Evolutionary conservation across 2,329 filamentous ascomycete species (phyloP), one percentile per base, ranked within the genome.

Genomic region (Atkinsonella hypoxylon): DNA sequence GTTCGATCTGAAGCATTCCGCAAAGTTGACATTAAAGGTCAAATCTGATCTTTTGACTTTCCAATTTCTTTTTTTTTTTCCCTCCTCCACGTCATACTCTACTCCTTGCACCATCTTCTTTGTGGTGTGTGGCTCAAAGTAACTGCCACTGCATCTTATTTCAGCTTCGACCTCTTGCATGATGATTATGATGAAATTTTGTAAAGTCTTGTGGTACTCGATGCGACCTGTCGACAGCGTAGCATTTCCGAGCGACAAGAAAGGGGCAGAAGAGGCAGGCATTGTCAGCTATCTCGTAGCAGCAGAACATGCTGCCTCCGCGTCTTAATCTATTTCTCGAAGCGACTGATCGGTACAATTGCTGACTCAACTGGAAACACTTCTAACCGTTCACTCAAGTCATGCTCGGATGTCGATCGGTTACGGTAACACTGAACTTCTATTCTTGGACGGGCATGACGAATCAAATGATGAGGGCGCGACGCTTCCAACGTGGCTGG

Each of bases 11-110:
- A 77, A 55, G 91, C 91, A 46, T 94, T 95, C 69, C 79, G 81
- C 63, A 84, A 83, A 64, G 85, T 97, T 74, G 90, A 97, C 71
- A 94, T 97, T 74, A 96, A 97, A 73, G 90, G 91, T 63, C 91
- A 97, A 71, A 95, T 96, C 64, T 93, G 73, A 84, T 59, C 49
- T 55, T 8, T 45, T 13, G 30, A 45, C 6, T 30, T 30, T 41
- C 18, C 22, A 17, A 26, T 26, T 30, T 43, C 34, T 48, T 46
- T 30, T 22, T 41, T 45, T 32, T 47, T 51, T 18, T 44, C 38
- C 32, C 2, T 45, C 45, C 26, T 46, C 12, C 20, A 8, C 47
- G 45, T 41, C 38, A 15, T 38, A 13, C 30, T 15, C 30, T 18
- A 10, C 44, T 26, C 42, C 34, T 32, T 44, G 30, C 40, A 15